Evolutionary conservation across 805 yeast genomes (phyloP).

Genomic region (Candida schatavii): DNA sequence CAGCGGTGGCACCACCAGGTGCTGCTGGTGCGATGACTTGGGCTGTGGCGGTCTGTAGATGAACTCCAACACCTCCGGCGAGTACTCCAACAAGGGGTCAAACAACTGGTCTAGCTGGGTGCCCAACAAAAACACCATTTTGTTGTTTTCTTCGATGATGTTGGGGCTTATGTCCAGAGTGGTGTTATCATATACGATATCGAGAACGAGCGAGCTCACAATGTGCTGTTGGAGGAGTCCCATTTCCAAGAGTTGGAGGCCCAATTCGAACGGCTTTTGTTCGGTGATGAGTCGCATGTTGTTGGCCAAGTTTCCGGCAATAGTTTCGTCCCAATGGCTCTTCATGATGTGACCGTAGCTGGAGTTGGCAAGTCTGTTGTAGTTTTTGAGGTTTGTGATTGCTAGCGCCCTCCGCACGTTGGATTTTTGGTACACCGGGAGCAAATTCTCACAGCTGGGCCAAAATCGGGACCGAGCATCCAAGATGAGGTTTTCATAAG

Average conservation of each 20-base stretch:
- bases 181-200: constrained; percentile 66
- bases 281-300: constrained; percentile 54
- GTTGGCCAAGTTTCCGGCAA: constrained; percentile 79
- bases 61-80: constrained; percentile 82
- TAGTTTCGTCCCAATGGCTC: constrained; percentile 63
- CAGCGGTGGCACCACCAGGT: constrained; percentile 9
- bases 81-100: constrained; percentile 86
- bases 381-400: constrained; percentile 65
- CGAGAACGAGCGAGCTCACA: constrained; percentile 59
- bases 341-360: constrained; percentile 39
- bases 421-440: constrained; percentile 45
- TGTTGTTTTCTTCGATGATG: constrained; percentile 66
- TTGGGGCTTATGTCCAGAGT: constrained; percentile 25
- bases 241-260: constrained; percentile 49
- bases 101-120: constrained; percentile 84
- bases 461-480: constrained; percentile 63
- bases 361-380: constrained; percentile 49
- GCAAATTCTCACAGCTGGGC: constrained; percentile 74
- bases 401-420: constrained; percentile 76
- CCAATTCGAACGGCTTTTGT: constrained; percentile 55
- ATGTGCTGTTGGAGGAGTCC: constrained; percentile 55
- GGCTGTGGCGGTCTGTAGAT: constrained; percentile 60
- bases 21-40: neutral
- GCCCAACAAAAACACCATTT: constrained; percentile 73
- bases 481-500: constrained; percentile 56